Percentiles rank a stretch among this genome's conserved stretches.
phyloP scores from a whole-genome alignment of 768 basidiomycete genomes.

The Phylloporus scabripes region DNA sequence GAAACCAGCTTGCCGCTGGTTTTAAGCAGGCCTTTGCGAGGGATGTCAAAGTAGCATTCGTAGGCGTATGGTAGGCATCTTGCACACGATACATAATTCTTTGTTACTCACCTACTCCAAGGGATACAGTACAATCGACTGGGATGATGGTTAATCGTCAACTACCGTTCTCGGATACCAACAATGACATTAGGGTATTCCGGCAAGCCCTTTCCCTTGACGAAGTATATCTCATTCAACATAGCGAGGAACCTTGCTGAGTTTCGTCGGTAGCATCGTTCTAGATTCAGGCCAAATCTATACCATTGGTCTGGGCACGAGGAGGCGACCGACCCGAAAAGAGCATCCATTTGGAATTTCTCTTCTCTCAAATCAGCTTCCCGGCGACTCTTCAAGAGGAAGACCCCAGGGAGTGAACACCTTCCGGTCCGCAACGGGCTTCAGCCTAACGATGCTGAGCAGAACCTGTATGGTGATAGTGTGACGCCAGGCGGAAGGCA shows the following conservation, averaged over 20 bases:
- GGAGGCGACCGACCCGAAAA: background rate
- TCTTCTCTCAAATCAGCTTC: background rate
- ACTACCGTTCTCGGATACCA: slow-evolving; percentile 63
- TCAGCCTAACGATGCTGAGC: background rate
- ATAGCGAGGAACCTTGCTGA: slow-evolving; percentile 8
- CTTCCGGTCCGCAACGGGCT: background rate
- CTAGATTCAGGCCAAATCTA: slow-evolving; percentile 58
- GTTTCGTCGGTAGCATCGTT: slow-evolving; percentile 44
- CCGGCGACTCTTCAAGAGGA: background rate
- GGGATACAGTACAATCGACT: slow-evolving; percentile 80
- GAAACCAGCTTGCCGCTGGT: slow-evolving; percentile 46
- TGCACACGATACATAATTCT: background rate
- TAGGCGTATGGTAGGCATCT: slow-evolving; percentile 64
- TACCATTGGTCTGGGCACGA: slow-evolving; percentile 46
- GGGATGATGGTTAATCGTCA: slow-evolving; percentile 55
- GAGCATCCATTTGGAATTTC: background rate
- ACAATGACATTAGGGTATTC: slow-evolving; percentile 61
- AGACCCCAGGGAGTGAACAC: background rate
- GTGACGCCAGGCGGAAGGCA: background rate
- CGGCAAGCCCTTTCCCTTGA: slow-evolving; percentile 76
- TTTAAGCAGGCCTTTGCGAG: slow-evolving; percentile 72
- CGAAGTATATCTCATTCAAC: slow-evolving; percentile 42
- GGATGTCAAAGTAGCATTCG: slow-evolving; percentile 65
- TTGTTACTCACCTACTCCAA: slow-evolving; percentile 15
- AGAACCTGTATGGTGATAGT: background rate